Percentiles rank a stretch among this genome's conserved stretches.
These are phyloP conservation scores for Talaromyces albobiverticillius DNA, from an alignment of 2,329 filamentous ascomycete genomes.

Conservation along the genomic window DNA sequence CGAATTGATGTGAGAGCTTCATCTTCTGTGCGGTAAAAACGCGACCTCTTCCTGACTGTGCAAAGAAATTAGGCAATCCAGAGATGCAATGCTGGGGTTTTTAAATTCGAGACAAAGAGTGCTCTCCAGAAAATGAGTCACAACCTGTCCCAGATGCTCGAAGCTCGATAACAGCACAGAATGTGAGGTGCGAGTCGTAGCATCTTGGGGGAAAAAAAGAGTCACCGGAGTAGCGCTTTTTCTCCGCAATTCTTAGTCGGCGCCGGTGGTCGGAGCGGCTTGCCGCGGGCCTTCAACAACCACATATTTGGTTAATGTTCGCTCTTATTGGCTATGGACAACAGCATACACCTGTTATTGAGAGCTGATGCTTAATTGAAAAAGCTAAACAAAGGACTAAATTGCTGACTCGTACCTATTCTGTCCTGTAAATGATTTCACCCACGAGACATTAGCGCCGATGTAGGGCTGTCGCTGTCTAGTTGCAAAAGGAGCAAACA, in stretches of 20 bases:
- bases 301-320: not conserved
- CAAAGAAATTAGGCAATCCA: not conserved
- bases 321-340: not conserved
- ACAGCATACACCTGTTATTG: not conserved
- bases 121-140: not conserved
- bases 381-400: not conserved
- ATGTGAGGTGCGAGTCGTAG: not conserved
- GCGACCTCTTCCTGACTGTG: not conserved
- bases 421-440: too few relatives aligned
- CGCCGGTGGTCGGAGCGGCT: constrained; percentile 12
- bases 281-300: not conserved
- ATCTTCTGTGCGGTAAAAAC: constrained; percentile 19
- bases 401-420: too few relatives aligned
- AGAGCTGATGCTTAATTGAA: not conserved
- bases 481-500: constrained; percentile 12
- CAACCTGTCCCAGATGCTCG: not conserved
- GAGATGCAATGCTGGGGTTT: not conserved
- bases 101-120: not conserved
- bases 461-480: not conserved
- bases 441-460: too few relatives aligned
- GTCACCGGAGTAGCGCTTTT: not conserved
- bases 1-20: constrained; percentile 35
- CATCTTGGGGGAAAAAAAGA: not conserved
- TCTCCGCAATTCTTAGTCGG: not conserved
- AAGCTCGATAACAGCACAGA: not conserved